Base-by-base conservation (phyloP, 2,329 filamentous ascomycete genomes). In the Ophiosphaerella narmari region DNA sequence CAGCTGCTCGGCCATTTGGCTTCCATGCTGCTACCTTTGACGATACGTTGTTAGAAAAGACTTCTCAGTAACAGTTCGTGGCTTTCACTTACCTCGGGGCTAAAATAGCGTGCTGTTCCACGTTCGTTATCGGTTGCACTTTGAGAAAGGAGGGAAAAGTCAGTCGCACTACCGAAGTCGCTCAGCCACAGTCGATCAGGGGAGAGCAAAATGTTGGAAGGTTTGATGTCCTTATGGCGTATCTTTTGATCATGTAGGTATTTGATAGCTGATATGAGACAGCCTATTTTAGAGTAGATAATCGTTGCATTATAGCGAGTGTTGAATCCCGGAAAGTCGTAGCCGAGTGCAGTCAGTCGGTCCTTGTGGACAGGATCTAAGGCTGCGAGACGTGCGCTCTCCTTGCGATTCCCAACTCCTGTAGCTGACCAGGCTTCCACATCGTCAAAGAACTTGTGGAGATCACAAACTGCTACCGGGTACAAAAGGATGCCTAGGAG, bases 1-100 rank as follows among this genome's bases (percentile, higher is more conserved):
- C 88, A 36, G 85, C 82, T 59, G 59, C 54, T 4, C 60, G 50
- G 3, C 62, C 60, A 33, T 14, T 46, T 1, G 42, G 43, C 24
- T 54, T 37, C 29, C 41, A 59, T 11, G 38, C 35, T 11, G 48
- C 52, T 34, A 63, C 44, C 44, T 47, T 8, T 21, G 18, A 21
- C 18, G 18, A 21, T 21, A 21, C 18, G 35, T 12, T 9, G 23
- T 34, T 1, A 8, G 24, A 6, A 21, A 23, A 23, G 8, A 12
- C 3, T 18, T 35, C 11, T 16, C 12, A 9, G 14, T 5, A 24
- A 7, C 9, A 24, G 12, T 5, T 35, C 13, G 24, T 36, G 12
- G 6, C 13, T 7, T 21, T 8, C 1, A 33, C 44, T 36, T 41
- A 47, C 44, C 38, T 65, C 63, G 7, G 63, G 63, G 1, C 55